A percentile compares a stretch with the other conserved stretches of the same genome.
These are phyloP conservation scores for Rhizoclosmatium sp. DNA, from an alignment of 192 early-diverging fungal species.

Conservation along the genomic window DNA sequence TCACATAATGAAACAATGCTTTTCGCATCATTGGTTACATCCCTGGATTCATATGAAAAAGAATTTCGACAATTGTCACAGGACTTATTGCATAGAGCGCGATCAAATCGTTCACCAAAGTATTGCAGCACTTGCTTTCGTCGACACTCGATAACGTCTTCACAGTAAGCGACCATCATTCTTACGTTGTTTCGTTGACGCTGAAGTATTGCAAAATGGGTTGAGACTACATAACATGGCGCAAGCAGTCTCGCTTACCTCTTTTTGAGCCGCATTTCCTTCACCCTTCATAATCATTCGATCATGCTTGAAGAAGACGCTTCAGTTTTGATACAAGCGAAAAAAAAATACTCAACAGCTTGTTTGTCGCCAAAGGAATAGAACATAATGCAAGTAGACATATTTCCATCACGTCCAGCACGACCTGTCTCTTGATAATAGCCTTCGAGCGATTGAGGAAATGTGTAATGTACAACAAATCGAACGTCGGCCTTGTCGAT, in stretches of 20 bases:
- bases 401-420: slow-evolving; percentile 90
- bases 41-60: slow-evolving; percentile 42
- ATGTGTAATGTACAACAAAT: slow-evolving; percentile 91
- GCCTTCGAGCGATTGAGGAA: slow-evolving; percentile 90
- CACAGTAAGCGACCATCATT: slow-evolving; percentile 75
- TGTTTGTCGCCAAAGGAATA: slow-evolving; percentile 80
- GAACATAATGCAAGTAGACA: slow-evolving; percentile 84
- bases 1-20: slow-evolving; percentile 62
- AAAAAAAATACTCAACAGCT: slow-evolving; percentile 43
- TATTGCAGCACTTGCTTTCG: slow-evolving; percentile 87
- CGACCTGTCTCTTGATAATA: slow-evolving; percentile 98
- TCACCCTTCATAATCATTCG: slow-evolving; percentile 85
- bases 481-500: slow-evolving; percentile 97
- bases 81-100: slow-evolving; percentile 68
- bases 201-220: slow-evolving; percentile 34
- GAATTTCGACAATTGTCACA: slow-evolving; percentile 88
- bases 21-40: slow-evolving; percentile 64
- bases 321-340: not conserved
- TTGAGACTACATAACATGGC: slow-evolving; percentile 6
- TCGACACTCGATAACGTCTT: slow-evolving; percentile 87
- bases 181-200: slow-evolving; percentile 60
- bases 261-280: slow-evolving; percentile 82
- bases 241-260: slow-evolving; percentile 44
- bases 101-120: slow-evolving; percentile 87
- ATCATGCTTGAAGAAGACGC: slow-evolving; percentile 55